These are phyloP conservation scores for Aristolochia fimbriata DNA, from an alignment of 164 flowering plant genomes.

Conservation along the genomic window DNA sequence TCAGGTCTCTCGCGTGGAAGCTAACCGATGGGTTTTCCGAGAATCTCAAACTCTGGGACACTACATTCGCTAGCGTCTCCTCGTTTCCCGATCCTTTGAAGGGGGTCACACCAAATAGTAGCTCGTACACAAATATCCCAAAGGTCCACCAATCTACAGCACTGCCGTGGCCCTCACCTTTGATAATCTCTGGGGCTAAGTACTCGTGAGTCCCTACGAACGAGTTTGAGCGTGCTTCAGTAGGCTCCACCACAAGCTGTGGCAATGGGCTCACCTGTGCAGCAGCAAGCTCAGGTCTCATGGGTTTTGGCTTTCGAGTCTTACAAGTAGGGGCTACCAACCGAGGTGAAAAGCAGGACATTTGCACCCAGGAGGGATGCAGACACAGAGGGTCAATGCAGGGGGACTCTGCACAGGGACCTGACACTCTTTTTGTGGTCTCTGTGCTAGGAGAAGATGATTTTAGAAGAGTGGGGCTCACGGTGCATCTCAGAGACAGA, in stretches of 20 bases:
- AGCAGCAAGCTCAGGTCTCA: slow-evolving; percentile 28
- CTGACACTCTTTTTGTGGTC: slow-evolving; percentile 31
- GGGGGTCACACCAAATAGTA: slow-evolving; percentile 70
- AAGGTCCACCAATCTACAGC: slow-evolving; percentile 95
- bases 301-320: slow-evolving; percentile 41
- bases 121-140: slow-evolving; percentile 77
- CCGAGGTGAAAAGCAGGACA: slow-evolving; percentile 67
- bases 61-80: slow-evolving; percentile 64
- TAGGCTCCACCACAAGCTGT: slow-evolving; percentile 84
- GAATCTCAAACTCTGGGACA: slow-evolving; percentile 53
- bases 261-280: slow-evolving; percentile 49
- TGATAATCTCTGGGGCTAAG: slow-evolving; percentile 83
- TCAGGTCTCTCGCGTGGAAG: slow-evolving; percentile 61
- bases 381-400: slow-evolving; percentile 81
- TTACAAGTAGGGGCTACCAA: slow-evolving; percentile 32
- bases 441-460: slow-evolving; percentile 31
- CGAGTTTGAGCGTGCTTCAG: slow-evolving; percentile 75
- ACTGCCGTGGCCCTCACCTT: slow-evolving; percentile 83
- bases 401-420: slow-evolving; percentile 45
- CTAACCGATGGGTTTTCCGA: slow-evolving; percentile 51
- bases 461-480: slow-evolving; percentile 46
- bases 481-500: slow-evolving; percentile 64
- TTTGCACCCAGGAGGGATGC: slow-evolving; percentile 61
- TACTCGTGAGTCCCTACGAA: slow-evolving; percentile 93
- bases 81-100: slow-evolving; percentile 69